These are phyloP conservation scores for Pezicula rhizophila DNA, from an alignment of 2,329 filamentous ascomycete genomes.

Conservation along the genomic window DNA sequence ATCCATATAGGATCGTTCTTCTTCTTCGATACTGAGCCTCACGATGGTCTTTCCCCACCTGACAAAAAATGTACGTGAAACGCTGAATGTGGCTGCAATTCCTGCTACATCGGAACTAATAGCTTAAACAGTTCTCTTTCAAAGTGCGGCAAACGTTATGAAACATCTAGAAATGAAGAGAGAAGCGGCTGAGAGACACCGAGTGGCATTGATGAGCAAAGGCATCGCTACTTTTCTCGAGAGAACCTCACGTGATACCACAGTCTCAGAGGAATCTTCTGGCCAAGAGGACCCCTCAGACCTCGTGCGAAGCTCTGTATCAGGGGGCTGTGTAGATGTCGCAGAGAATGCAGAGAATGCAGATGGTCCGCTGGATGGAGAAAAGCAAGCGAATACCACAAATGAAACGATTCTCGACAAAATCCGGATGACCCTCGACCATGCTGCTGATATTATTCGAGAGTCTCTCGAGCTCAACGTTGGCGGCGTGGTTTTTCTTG, in stretches of 20 bases:
- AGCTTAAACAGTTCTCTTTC: constrained; percentile 10
- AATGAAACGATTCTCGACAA: constrained; percentile 18
- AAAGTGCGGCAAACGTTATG: constrained; percentile 19
- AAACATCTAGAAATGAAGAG: constrained; percentile 20
- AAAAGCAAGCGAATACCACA: neutral
- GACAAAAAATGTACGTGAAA: constrained; percentile 28
- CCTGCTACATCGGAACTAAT: neutral
- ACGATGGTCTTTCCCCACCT: constrained; percentile 40
- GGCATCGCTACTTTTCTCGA: constrained; percentile 19
- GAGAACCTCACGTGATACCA: constrained; percentile 5
- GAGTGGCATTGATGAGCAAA: constrained; percentile 16
- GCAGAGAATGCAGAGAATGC: neutral
- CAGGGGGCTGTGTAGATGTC: neutral
- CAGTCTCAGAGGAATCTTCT: neutral
- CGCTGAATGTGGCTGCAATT: neutral
- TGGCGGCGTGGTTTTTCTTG: constrained; percentile 24
- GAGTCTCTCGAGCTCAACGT: constrained; percentile 22
- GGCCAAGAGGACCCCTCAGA: neutral
- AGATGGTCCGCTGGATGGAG: neutral
- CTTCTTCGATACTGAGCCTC: constrained; percentile 32
- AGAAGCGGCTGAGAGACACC: constrained; percentile 19
- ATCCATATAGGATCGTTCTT: constrained; percentile 24
- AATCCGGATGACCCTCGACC: constrained; percentile 21
- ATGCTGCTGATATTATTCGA: constrained; percentile 22
- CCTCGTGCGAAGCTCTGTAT: neutral